phyloP scores from a whole-genome alignment of 306 rosid species.

The Arachis hypogaea region DNA sequence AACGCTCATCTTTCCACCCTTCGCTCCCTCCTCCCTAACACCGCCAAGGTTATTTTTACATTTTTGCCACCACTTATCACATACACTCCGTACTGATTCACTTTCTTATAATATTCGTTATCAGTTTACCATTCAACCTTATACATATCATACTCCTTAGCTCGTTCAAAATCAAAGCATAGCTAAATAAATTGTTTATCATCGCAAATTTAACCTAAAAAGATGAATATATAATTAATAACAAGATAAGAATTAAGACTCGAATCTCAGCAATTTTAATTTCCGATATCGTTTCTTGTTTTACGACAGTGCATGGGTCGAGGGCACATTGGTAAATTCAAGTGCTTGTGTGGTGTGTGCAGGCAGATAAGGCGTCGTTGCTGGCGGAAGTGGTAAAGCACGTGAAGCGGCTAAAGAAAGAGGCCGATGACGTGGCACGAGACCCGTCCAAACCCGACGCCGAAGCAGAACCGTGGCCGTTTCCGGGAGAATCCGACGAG shows the following conservation, averaged over 20 bases:
- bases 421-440: conserved; percentile 54
- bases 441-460: conserved; percentile 29
- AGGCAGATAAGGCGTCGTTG: conserved; percentile 90
- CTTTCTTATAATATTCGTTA: no score
- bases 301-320: conserved; percentile 2
- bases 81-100: no score
- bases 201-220: neutral
- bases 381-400: conserved; percentile 82
- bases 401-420: conserved; percentile 63
- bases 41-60: conserved; percentile 54
- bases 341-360: neutral
- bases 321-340: conserved; percentile 37
- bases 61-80: no score
- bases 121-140: no score
- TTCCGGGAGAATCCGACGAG: conserved; percentile 74
- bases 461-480: conserved; percentile 41
- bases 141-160: no score
- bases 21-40: conserved; percentile 77
- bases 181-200: no score
- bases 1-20: conserved; percentile 84
- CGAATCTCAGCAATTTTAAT: neutral
- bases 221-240: neutral
- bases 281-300: neutral
- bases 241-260: neutral
- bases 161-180: no score